These are phyloP conservation scores for Aspergillus tamarii DNA, from an alignment of 2,329 filamentous ascomycete genomes.

Conservation along the genomic window DNA sequence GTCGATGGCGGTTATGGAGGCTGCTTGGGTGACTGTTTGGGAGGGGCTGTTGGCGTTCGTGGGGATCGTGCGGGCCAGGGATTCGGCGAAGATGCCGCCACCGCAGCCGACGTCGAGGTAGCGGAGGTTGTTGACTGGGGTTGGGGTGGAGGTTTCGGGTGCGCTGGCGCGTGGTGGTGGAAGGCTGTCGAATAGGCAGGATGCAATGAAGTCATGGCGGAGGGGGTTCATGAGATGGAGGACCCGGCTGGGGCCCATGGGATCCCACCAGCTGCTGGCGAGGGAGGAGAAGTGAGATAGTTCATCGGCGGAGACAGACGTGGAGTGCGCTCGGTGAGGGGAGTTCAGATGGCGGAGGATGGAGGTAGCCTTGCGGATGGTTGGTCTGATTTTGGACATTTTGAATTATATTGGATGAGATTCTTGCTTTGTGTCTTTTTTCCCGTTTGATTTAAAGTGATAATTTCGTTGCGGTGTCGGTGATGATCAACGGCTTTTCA, in stretches of 20 bases:
- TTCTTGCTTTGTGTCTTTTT: background rate
- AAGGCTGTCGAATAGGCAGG: slow-evolving; percentile 65
- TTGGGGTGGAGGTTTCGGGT: slow-evolving; percentile 26
- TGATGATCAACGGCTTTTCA: background rate
- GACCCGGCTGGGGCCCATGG: slow-evolving; percentile 85
- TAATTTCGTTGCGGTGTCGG: background rate
- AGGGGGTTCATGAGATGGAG: slow-evolving; percentile 98
- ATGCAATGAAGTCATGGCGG: slow-evolving; percentile 85
- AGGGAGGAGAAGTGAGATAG: slow-evolving; percentile 93
- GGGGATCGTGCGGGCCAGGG: slow-evolving; percentile 48
- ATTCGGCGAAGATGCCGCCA: slow-evolving; percentile 93
- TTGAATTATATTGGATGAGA: background rate
- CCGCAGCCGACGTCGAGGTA: slow-evolving; percentile 96
- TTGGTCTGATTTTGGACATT: slow-evolving; percentile 16
- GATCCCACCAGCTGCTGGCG: slow-evolving; percentile 96
- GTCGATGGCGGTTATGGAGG: slow-evolving; percentile 50
- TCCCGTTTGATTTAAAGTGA: too few species aligned
- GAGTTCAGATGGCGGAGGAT: slow-evolving; percentile 1
- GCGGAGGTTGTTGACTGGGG: slow-evolving; percentile 38
- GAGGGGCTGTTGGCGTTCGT: slow-evolving; percentile 10
- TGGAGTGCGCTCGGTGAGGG: slow-evolving; percentile 33
- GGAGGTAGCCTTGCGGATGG: slow-evolving; percentile 10
- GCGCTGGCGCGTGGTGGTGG: slow-evolving; percentile 34
- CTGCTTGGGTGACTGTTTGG: slow-evolving; percentile 40
- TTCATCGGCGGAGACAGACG: slow-evolving; percentile 81